Base-by-base conservation (phyloP, 177 flowering plant genomes). In the Tripterygium wilfordii region DNA sequence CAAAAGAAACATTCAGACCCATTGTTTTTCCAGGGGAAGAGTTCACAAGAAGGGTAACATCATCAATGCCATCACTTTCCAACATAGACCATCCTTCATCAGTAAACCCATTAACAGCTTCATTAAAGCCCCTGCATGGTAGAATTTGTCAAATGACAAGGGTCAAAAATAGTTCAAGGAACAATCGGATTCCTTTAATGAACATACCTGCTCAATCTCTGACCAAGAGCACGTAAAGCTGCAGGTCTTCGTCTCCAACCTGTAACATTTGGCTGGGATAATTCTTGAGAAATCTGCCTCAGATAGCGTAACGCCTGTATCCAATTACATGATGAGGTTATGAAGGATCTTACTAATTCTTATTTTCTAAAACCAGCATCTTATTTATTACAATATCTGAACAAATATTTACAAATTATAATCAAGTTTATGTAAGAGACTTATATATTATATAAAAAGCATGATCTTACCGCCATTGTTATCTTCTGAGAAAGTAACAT, bases 21-120 rank as follows among this genome's bases (percentile, higher is more conserved):
- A 71, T 58, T 62, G 71, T 36, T 65, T 79, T 79, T 12, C 52
- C 54, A 2, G 77, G 79, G 24, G 79, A 76, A 33, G 79, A 64
- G 51, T 76, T 79, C 20, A 76, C 76, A 37, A 71, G 74, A 42
- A 79, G 37, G 5, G 85, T 62, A 26, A 79, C 82, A 67, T 79
- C 85, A 59, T 79, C 85, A n/a, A 65, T 42, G 28, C 85, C 85
- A 50, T 79, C 85, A 61, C 65, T 69, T 33, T 66, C 85, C 55
- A 79, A 61, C 59, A 65, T 49, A 15, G 82, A 68, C 85, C 85
- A 79, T 15, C 82, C 85, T 39, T 79, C 85, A 48, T 76, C 78
- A 0, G 72, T 35, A 53, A 79, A 76, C 29, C 85, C 82, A 62
- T 79, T 79, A n/a, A 79, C 64, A 18, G 85, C 85, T 64, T 79